A percentile compares a stretch with the other conserved stretches of the same genome.
phyloP scores from a whole-genome alignment of 495 filamentous ascomycete genomes.

The Talaromyces thailandensis region DNA sequence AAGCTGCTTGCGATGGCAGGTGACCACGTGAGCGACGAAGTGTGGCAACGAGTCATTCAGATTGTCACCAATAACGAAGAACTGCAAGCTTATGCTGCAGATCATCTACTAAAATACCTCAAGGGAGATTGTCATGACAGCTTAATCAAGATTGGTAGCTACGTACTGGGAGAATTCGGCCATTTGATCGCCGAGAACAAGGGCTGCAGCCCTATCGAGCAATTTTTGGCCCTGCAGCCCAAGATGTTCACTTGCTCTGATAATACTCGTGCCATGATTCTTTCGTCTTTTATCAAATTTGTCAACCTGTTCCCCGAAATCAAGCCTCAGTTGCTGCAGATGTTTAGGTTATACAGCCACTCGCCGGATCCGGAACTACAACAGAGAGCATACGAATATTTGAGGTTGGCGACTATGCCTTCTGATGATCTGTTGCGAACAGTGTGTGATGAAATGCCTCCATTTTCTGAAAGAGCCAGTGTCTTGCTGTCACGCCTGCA shows the following conservation, averaged over 20 bases:
- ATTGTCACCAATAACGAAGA: conserved; percentile 99
- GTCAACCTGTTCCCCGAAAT: conserved; percentile 98
- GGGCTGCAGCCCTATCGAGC: conserved; percentile 94
- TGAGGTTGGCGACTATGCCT: conserved; percentile 74
- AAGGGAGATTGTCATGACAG: conserved; percentile 96
- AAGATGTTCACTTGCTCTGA: conserved; percentile 88
- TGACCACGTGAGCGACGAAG: conserved; percentile 98
- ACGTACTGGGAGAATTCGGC: conserved; percentile 92
- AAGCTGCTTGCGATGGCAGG: conserved; percentile 93
- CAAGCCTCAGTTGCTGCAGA: conserved; percentile 84
- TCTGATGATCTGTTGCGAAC: conserved; percentile 91
- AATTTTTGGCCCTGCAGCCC: conserved; percentile 84
- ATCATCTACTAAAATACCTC: conserved; percentile 80
- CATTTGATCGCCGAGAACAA: conserved; percentile 93
- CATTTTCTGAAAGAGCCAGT: conserved; percentile 90
- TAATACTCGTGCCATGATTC: conserved; percentile 82
- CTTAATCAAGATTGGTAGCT: conserved; percentile 92
- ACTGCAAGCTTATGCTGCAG: conserved; percentile 90
- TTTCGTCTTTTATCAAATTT: conserved; percentile 94
- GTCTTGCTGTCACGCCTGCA: conserved; percentile 87
- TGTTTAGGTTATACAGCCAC: conserved; percentile 89
- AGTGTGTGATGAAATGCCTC: conserved; percentile 98
- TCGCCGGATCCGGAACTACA: conserved; percentile 93
- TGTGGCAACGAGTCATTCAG: conserved; percentile 98
- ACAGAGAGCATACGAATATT: conserved; percentile 93